phyloP scores from a whole-genome alignment of 164 flowering plant genomes.

The Berberis thunbergii region DNA sequence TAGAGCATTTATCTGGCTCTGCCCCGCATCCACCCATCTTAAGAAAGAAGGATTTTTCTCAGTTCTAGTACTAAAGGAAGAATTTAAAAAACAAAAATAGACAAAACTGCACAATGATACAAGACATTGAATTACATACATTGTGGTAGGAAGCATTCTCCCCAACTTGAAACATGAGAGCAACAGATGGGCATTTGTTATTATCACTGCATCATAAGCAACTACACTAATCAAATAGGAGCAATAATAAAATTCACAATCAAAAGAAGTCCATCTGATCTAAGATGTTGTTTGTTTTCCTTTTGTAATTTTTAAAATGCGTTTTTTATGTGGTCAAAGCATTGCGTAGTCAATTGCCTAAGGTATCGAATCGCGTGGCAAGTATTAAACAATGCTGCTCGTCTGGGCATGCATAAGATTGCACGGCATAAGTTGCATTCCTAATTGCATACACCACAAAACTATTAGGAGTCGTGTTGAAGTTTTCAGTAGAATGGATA shows the following conservation, averaged over 20 bases:
- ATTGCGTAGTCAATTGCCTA: too few species aligned
- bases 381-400: too few species aligned
- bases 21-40: conserved; percentile 49
- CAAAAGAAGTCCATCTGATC: background rate
- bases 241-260: background rate
- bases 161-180: conserved; percentile 95
- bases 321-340: too few species aligned
- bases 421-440: too few species aligned
- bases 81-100: background rate
- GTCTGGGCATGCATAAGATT: too few species aligned
- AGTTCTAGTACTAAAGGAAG: conserved; percentile 5
- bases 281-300: too few species aligned
- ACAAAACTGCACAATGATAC: background rate
- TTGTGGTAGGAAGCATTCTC: conserved; percentile 73
- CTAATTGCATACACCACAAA: too few species aligned
- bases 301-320: too few species aligned
- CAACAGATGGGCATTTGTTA: conserved; percentile 83
- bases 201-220: conserved; percentile 34
- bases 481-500: too few species aligned
- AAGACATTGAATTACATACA: conserved; percentile 36
- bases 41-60: conserved; percentile 3
- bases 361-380: too few species aligned
- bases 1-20: conserved; percentile 28
- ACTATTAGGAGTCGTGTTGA: too few species aligned
- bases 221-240: background rate